Percentiles rank a stretch among this genome's conserved stretches.
Evolutionary conservation across 2,329 filamentous ascomycete species (phyloP).

Genomic region (Annulohypoxylon truncatum): DNA sequence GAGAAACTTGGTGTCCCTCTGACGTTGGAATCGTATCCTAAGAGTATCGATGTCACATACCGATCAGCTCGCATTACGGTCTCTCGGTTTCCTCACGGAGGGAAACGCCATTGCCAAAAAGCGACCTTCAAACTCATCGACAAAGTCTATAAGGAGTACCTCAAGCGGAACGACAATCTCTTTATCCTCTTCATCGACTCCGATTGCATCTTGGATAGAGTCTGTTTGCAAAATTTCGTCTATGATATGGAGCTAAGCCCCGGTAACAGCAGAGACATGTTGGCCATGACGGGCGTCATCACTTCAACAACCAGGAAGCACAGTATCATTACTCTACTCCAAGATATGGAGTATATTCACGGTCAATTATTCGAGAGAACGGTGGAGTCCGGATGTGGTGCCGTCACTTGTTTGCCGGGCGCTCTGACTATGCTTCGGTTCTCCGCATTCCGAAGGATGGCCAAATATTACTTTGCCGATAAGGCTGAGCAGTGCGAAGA

Average conservation of each 20-base stretch:
- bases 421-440: conserved; percentile 96
- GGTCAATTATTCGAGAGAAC: conserved; percentile 96
- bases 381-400: conserved; percentile 92
- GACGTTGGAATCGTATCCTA: conserved; percentile 81
- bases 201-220: conserved; percentile 90
- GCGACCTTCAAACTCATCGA: conserved; percentile 93
- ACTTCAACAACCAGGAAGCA: conserved; percentile 92
- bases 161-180: conserved; percentile 88
- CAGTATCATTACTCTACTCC: conserved; percentile 88
- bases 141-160: conserved; percentile 87
- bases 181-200: conserved; percentile 98
- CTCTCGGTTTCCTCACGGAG: conserved; percentile 91
- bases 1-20: conserved; percentile 85
- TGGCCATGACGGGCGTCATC: conserved; percentile 98
- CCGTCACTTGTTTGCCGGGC: conserved; percentile 93
- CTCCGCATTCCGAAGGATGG: conserved; percentile 95
- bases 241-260: conserved; percentile 99
- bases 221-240: conserved; percentile 96
- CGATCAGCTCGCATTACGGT: conserved; percentile 86
- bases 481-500: conserved; percentile 96
- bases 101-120: conserved; percentile 95
- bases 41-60: conserved; percentile 91
- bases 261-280: conserved; percentile 89
- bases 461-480: conserved; percentile 98
- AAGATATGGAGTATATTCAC: conserved; percentile 99